A percentile compares a stretch with the other conserved stretches of the same genome.
Evolutionary conservation across 441 rosid species (phyloP).

Genomic region (Mallotus japonicus): DNA sequence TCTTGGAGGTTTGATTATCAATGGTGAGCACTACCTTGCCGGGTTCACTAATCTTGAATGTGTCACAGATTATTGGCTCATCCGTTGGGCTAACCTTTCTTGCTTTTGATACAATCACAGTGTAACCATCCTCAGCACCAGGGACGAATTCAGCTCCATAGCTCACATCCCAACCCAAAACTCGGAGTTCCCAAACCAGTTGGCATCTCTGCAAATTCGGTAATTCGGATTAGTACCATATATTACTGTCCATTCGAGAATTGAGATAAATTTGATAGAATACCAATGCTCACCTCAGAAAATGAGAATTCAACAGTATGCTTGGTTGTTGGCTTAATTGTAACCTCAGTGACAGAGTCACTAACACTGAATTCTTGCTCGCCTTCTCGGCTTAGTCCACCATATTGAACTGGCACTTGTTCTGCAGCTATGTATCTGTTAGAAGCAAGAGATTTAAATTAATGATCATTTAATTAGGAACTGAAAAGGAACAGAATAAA

Average conservation of each 20-base stretch:
- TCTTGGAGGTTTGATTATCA: slow-evolving; percentile 76
- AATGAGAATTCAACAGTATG: slow-evolving; percentile 51
- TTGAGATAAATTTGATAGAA: neutral
- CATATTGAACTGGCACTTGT: slow-evolving; percentile 71
- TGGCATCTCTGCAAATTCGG: slow-evolving; percentile 46
- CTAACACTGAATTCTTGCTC: slow-evolving; percentile 44
- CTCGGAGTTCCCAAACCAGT: slow-evolving; percentile 78
- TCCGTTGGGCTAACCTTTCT: slow-evolving; percentile 55
- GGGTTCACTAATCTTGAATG: slow-evolving; percentile 62
- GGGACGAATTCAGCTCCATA: slow-evolving; percentile 86
- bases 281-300: slow-evolving; percentile 42
- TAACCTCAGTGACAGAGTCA: slow-evolving; percentile 56
- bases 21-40: slow-evolving; percentile 72
- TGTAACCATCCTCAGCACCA: slow-evolving; percentile 49
- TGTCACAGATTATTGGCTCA: slow-evolving; percentile 57
- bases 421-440: slow-evolving; percentile 66
- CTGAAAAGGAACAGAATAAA: neutral
- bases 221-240: neutral
- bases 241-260: neutral
- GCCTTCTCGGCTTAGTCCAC: slow-evolving; percentile 70
- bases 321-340: slow-evolving; percentile 54
- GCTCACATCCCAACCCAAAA: slow-evolving; percentile 76
- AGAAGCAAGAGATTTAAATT: neutral
- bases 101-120: slow-evolving; percentile 68
- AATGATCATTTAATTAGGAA: neutral